Percentiles rank a stretch among this genome's conserved stretches.
phyloP scores from a whole-genome alignment of 495 filamentous ascomycete genomes.

The Gamarada debralockiae region DNA sequence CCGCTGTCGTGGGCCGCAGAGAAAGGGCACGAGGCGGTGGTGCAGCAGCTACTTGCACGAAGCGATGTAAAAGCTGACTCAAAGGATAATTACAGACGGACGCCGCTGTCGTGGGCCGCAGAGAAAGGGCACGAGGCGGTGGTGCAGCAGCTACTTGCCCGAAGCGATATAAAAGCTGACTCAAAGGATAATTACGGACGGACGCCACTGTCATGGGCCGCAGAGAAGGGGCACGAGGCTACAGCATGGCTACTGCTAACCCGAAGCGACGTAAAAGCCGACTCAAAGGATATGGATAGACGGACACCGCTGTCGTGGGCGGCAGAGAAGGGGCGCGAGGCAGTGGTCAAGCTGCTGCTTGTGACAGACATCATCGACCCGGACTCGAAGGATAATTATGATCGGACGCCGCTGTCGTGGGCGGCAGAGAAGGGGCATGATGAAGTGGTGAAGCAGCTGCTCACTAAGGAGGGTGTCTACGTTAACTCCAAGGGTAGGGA shows the following conservation, averaged over 20 bases:
- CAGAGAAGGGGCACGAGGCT: background rate
- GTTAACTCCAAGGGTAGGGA: too few species aligned
- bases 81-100: too few species aligned
- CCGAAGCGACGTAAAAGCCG: background rate
- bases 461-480: background rate
- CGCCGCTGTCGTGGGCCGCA: background rate
- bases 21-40: too few species aligned
- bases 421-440: background rate
- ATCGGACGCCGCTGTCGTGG: background rate
- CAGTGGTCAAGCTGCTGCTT: too few species aligned
- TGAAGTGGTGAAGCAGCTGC: background rate
- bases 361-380: background rate
- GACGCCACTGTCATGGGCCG: too few species aligned
- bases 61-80: background rate
- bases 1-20: too few species aligned
- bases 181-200: background rate
- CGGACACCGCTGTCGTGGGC: background rate
- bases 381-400: background rate
- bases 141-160: constrained; percentile 1
- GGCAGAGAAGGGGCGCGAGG: too few species aligned
- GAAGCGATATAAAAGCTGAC: background rate
- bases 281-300: background rate
- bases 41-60: too few species aligned
- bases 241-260: background rate
- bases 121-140: background rate